Evolutionary conservation across 345 rosid genomes (phyloP), one percentile per base, ranked within the genome.

Genomic region (Crucihimalaya himalaica): DNA sequence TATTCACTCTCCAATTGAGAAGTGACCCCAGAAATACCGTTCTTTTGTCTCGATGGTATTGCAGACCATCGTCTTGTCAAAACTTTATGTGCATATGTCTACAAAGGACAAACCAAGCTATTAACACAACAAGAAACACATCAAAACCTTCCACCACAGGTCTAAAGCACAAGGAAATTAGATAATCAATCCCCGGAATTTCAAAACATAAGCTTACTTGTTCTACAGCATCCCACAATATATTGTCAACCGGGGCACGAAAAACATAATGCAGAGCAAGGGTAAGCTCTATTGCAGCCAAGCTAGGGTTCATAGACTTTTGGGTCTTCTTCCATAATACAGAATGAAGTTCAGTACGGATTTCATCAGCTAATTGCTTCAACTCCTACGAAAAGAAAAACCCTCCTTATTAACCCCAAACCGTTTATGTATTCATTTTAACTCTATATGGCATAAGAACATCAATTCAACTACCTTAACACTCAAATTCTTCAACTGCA

Each of bases 61-160:
- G 78, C 85, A 68, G 86, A 79, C 78, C 98, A 82, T 74, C 98
- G 92, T 51, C 89, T 82, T 5, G 98, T 91, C 70, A 93, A 86
- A 46, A 93, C 85, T 81, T 91, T 91, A 66, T 93, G 98, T 12
- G 91, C 92, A 79, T 88, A 91, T 23, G 97, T 81, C 98, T 93
- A 87, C 73, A 75, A 70, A 74, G 18, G 65, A 71, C 28, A 40
- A 61, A 76, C 14, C 40, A 15, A 6, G 6, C 48, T 13, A 40
- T 55, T 48, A 23, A 47, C 10, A 63, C 40, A 13, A 27, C 27
- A 76, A 46, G 40, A 65, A 64, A 59, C 45, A 35, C 19, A 63
- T 8, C 16, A 42, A 14, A 63, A 15, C 4, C 18, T 34, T 25
- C 23, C 21, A 21, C 16, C 66, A 54, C 50, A 70, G 7, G 16